Evolutionary conservation across 768 basidiomycete genomes (phyloP).

Genomic region (Lentinula edodes): DNA sequence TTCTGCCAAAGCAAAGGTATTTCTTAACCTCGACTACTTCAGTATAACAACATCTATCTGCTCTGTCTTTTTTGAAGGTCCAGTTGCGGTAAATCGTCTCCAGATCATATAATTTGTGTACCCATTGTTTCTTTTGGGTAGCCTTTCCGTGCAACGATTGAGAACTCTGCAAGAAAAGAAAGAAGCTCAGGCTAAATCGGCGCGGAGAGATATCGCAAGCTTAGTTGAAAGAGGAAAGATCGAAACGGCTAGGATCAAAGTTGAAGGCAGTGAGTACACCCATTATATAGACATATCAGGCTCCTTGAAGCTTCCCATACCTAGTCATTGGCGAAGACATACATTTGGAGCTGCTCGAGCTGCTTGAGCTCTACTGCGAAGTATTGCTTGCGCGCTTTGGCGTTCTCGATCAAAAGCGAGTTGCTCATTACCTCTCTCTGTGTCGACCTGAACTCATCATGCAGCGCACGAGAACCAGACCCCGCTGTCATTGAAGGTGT

Average conservation of each 20-base stretch:
- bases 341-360: conserved; percentile 81
- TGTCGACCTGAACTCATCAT: conserved; percentile 9
- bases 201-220: conserved; percentile 77
- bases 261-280: conserved; percentile 63
- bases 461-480: conserved; percentile 68
- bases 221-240: conserved; percentile 74
- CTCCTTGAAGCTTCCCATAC: conserved; percentile 1
- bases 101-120: conserved; percentile 5
- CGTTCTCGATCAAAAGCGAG: conserved; percentile 83
- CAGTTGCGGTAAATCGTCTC: conserved; percentile 35
- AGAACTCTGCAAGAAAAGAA: conserved; percentile 90
- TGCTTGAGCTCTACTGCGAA: conserved; percentile 93
- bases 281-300: neutral
- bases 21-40: neutral
- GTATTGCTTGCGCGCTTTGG: conserved; percentile 90
- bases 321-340: conserved; percentile 82
- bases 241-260: conserved; percentile 82
- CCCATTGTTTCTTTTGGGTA: conserved; percentile 22
- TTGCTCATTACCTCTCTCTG: conserved; percentile 4
- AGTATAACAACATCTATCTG: too few species aligned
- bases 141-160: conserved; percentile 80
- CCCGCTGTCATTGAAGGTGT: conserved; percentile 83
- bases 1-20: conserved; percentile 56
- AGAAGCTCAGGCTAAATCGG: conserved; percentile 65
- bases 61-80: conserved; percentile 24